These are phyloP conservation scores for Aspergillus pseudoterreus DNA, from an alignment of 2,329 filamentous ascomycete genomes.

Conservation along the genomic window DNA sequence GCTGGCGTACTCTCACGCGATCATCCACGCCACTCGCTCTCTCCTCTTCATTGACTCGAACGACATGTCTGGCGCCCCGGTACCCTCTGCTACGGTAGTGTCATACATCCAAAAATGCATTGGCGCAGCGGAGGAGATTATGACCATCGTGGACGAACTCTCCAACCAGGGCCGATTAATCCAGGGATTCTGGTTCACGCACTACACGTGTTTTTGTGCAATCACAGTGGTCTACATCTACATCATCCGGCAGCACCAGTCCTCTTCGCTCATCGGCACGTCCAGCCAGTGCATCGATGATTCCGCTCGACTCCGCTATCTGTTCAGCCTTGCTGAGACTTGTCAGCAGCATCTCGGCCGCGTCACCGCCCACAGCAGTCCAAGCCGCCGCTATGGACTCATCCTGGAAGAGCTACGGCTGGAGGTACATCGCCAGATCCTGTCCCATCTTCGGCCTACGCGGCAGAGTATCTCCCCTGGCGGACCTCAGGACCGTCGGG, in stretches of 20 bases:
- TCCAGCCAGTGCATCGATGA: not conserved
- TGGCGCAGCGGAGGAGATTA: not conserved
- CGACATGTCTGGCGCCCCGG: not conserved
- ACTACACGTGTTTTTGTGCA: not conserved
- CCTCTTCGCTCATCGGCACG: not conserved
- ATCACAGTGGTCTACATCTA: not conserved
- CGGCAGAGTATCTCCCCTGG: not conserved
- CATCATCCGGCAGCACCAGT: not conserved
- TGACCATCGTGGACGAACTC: not conserved
- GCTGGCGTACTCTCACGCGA: not conserved
- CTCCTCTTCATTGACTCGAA: not conserved
- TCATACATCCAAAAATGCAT: not conserved
- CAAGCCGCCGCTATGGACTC: not conserved
- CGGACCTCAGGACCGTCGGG: not conserved
- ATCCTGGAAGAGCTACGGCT: not conserved
- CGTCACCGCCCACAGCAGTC: not conserved
- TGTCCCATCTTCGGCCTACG: not conserved
- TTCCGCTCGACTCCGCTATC: not conserved
- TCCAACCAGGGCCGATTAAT: not conserved
- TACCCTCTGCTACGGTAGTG: not conserved
- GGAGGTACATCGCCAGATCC: not conserved
- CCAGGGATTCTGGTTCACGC: not conserved
- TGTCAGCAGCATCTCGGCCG: not conserved
- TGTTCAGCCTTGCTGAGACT: not conserved
- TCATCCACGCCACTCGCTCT: not conserved